Base-by-base conservation (phyloP, 1,139 yeast species). In the Pichiaceae sp. region DNA sequence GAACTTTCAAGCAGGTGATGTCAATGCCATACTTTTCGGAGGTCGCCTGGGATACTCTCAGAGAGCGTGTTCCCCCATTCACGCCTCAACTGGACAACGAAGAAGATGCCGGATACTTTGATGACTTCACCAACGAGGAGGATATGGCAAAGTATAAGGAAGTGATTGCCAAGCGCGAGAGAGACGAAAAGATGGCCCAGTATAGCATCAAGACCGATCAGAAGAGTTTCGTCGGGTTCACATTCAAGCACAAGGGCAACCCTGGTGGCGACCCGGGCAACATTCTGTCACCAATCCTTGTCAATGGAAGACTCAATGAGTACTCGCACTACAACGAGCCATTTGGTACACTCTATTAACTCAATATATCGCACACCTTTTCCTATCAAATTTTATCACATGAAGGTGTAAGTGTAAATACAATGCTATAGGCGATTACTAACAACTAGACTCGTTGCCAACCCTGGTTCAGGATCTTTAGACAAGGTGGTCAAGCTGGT, bases 111-210 rank as follows among this genome's bases (percentile, higher is more conserved):
- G 99, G 98, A 1, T 93, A 93, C 63, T 93, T 93, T 58, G 99
- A 93, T 61, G 98, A 93, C 58, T 93, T 93, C 57, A 87, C 85
- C 44, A 93, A 86, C 59, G 97, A 89, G 53, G 89, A 84, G 39
- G 95, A 93, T 59, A 89, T 93, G 97, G 89, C 91, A 49, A 89
- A 91, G 61, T 93, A 93, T 63, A 91, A 93, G 52, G 98, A 93
- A 54, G 98, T 93, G 16, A 37, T 53, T 25, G 59, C 58, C 1
- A 55, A 55, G 41, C 44, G 59, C 26, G 57, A 52, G 12, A 50
- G 50, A 23, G 59, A 91, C 53, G 96, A 91, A 55, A 78, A 72
- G 43, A 65, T 87, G 59, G 81, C 91, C 24, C 91, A 81, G 19
- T 40, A 46, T 48, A 74, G 75, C 45, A 68, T 77, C 20, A 67